Conservation (phyloP, 495 filamentous ascomycete species). For the Penicillium roqueforti region DNA sequence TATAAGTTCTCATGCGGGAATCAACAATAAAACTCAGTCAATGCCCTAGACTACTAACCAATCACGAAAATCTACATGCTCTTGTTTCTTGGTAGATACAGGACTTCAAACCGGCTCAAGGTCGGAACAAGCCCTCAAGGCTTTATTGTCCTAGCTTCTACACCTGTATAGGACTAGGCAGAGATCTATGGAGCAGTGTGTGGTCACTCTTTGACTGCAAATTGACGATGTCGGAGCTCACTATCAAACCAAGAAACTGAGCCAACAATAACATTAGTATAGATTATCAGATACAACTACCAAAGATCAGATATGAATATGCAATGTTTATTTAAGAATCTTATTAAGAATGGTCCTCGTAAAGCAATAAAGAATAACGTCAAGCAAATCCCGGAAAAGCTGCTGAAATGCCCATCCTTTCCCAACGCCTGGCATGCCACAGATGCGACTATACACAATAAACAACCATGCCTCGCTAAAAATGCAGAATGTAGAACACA, state of each 20-base stretch:
- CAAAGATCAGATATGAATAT: background rate
- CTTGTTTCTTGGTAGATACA: no score
- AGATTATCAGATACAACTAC: background rate
- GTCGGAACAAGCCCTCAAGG: no score
- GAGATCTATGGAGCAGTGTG: background rate
- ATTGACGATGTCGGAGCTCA: background rate
- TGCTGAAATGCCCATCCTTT: constrained; percentile 1
- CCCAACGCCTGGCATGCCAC: constrained; percentile 5
- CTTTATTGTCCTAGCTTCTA: background rate
- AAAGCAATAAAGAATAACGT: background rate
- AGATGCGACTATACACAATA: constrained; percentile 13
- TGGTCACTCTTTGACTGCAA: background rate
- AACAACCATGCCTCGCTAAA: constrained; percentile 14
- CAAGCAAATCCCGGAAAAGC: background rate
- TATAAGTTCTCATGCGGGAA: background rate
- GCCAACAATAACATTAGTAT: no score
- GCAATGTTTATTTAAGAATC: background rate
- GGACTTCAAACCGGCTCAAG: no score
- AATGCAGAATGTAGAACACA: constrained; percentile 12
- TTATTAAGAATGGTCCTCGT: background rate
- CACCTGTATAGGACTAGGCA: background rate
- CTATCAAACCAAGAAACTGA: no score
- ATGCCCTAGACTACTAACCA: background rate
- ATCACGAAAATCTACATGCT: no score
- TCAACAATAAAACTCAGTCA: no score